Percentiles rank a stretch among this genome's conserved stretches.
Conservation (phyloP, 2,329 filamentous ascomycete genomes). For the Huntiella bhutanensis region DNA sequence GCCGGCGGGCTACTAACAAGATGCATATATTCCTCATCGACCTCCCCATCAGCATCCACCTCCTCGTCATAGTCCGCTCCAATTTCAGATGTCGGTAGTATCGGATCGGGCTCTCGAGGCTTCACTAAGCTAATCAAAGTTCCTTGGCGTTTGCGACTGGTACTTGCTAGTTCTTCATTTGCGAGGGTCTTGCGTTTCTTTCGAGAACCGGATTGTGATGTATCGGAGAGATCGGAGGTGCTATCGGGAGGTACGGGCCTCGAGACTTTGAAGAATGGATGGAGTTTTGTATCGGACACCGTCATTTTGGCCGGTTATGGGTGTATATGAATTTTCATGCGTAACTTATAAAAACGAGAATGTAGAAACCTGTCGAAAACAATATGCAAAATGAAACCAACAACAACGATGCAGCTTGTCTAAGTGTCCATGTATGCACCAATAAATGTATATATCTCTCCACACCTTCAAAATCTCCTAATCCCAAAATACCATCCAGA, state of each 20-base stretch:
- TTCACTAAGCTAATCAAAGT: constrained; percentile 9
- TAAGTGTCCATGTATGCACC: no score
- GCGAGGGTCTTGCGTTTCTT: constrained; percentile 8
- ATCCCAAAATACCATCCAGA: no score
- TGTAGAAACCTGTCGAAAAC: no score
- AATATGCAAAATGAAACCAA: no score
- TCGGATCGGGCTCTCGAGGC: not conserved
- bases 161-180: not conserved
- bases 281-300: constrained; percentile 4
- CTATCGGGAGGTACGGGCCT: not conserved
- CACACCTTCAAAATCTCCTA: no score
- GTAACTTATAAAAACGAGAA: no score
- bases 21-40: constrained; percentile 4
- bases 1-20: not conserved
- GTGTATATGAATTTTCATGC: no score
- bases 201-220: constrained; percentile 1
- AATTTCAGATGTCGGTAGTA: not conserved
- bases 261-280: constrained; percentile 10
- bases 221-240: constrained; percentile 6
- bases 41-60: constrained; percentile 9
- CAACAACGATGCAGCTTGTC: no score
- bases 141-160: not conserved
- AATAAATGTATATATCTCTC: no score
- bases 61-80: constrained; percentile 4
- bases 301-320: not conserved